Conservation (phyloP, 257 asterid species). For the Fraxinus pennsylvanica region DNA sequence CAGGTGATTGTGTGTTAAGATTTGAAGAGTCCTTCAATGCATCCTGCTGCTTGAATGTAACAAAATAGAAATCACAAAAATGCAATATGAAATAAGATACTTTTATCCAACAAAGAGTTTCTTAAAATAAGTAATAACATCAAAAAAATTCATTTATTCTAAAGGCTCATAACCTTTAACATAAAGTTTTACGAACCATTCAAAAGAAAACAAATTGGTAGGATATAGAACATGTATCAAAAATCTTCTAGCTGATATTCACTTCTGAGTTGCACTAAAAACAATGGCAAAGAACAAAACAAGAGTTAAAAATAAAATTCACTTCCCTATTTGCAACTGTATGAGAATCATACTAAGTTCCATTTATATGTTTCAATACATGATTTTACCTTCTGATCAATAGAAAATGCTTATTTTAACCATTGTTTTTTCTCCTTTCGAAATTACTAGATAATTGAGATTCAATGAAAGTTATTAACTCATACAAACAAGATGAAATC, state of each 20-base stretch:
- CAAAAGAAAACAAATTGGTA: background rate
- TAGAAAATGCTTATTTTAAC: background rate
- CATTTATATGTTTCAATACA: background rate
- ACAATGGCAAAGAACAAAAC: background rate
- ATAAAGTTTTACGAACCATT: background rate
- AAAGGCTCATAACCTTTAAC: background rate
- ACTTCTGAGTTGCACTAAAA: background rate
- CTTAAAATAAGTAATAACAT: background rate
- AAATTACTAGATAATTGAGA: background rate
- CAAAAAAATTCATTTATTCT: background rate
- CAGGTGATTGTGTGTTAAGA: conserved; percentile 44
- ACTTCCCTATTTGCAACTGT: background rate
- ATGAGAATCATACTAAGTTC: background rate
- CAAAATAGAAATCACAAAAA: background rate
- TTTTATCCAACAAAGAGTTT: background rate
- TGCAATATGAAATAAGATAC: background rate
- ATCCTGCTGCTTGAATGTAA: conserved; percentile 42
- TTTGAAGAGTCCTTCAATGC: conserved; percentile 46
- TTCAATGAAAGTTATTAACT: background rate
- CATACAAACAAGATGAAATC: background rate
- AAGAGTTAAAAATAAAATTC: background rate
- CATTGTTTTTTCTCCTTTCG: background rate
- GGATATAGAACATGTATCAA: background rate
- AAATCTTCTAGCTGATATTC: background rate
- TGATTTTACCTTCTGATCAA: background rate